These are phyloP conservation scores for Acanthamoeba sp. DNA, from an alignment of 208 protist genomes.

Conservation along the genomic window DNA sequence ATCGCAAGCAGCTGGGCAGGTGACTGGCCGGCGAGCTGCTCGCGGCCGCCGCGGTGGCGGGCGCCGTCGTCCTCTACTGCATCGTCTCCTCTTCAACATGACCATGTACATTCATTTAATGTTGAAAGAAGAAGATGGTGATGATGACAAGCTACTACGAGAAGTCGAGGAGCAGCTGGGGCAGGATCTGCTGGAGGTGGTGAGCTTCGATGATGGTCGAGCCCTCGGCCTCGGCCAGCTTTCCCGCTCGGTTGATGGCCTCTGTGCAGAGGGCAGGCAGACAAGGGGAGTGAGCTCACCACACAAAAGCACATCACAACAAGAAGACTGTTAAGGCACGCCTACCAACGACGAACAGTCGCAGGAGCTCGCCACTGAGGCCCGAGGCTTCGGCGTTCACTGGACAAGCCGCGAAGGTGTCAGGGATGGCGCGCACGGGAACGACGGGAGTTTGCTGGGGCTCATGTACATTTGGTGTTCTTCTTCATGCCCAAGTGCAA, in stretches of 20 bases:
- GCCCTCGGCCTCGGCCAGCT: conserved; percentile 63
- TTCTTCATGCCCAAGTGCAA: conserved; percentile 6
- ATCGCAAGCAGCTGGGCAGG: conserved; percentile 73
- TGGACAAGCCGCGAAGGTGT: too few relatives aligned
- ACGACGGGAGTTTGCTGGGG: neutral
- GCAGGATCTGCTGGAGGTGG: conserved; percentile 54
- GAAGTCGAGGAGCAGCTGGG: conserved; percentile 60
- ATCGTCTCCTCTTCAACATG: neutral
- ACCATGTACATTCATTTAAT: too few relatives aligned
- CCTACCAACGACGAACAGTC: conserved; percentile 48
- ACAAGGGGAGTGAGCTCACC: too few relatives aligned
- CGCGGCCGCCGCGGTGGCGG: neutral
- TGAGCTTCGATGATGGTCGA: conserved; percentile 7
- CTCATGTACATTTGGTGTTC: neutral
- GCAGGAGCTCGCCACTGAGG: conserved; percentile 26
- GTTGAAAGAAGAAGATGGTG: neutral
- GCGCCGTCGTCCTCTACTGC: neutral
- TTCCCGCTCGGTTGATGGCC: conserved; percentile 53
- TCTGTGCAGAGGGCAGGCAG: neutral
- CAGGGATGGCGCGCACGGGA: too few relatives aligned
- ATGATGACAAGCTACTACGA: neutral
- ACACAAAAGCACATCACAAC: neutral
- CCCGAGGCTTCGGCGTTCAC: conserved; percentile 32
- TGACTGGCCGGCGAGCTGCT: conserved; percentile 47
- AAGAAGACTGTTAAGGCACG: neutral